Evolutionary conservation across 129 eudicot species (phyloP), one percentile per base, ranked within the genome.

Genomic region (Ambrosia artemisiifolia): DNA sequence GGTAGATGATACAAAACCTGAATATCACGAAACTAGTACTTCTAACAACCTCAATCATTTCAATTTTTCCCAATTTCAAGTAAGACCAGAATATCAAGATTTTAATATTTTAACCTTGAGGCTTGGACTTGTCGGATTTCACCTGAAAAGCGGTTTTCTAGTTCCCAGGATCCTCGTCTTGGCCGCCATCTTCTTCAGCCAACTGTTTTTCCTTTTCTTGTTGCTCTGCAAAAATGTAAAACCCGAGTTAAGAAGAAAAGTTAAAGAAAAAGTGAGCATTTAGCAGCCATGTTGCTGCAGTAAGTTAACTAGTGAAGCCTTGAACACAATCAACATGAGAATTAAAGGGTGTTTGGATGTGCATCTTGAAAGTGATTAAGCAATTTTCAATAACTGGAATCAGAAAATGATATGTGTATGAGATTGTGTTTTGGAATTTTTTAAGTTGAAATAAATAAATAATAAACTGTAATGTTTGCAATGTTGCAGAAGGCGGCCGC

Each of bases 171-270:
- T 75, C 36, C 24, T 76, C 70, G 1, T 32, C 80, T 55, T 19
- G 16, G 34, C 28, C 14, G 7, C 73, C 80, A 68, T 76, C 61
- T 59, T 61, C 69, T 72, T 77, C 81, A 17, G 71, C 75, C 69
- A 69, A 61, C 75, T 59, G 75, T 44, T 77, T 77, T 77, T 77
- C 75, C 47, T 77, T 77, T 77, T 77, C 81, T 77, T 77, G 81
- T 77, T 77, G 81, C 81, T 77, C 81, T 77, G 70, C 47, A 67
- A 67, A 56, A 43, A 75, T 43, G 40, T 38, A 69, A 48, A 3
- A 70, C 38, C 38, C 35, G 10, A 7, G 16, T 50, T 51, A 51
- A 8, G n/a, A 11, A 36, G 28, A 34, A 28, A 67, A 47, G 42
- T 67, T 13, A 8, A 47, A 9, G 19, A 50, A 50, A 33, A 33